Conservation (phyloP, 2,329 filamentous ascomycete species). For the Cercospora sp. region DNA sequence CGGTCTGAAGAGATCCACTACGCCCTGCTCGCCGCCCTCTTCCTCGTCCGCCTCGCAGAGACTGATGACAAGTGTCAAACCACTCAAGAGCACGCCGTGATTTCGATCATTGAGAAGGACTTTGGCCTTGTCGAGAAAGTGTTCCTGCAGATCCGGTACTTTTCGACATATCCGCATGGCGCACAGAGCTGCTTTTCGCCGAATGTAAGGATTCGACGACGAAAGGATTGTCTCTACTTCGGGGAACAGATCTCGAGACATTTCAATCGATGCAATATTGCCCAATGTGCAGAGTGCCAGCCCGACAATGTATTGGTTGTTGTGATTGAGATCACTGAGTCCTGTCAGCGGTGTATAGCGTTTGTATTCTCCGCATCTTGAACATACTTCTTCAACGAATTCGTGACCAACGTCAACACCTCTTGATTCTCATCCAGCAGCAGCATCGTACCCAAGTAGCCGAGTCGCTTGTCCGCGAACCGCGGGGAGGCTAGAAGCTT, state of each 20-base stretch:
- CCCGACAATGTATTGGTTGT: conserved; percentile 97
- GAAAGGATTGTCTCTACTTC: conserved; percentile 91
- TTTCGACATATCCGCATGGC: conserved; percentile 99
- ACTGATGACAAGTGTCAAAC: conserved; percentile 84
- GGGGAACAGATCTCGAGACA: conserved; percentile 94
- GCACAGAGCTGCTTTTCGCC: conserved; percentile 95
- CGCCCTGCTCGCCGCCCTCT: conserved; percentile 83
- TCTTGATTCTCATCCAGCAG: conserved; percentile 98
- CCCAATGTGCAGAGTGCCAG: conserved; percentile 93
- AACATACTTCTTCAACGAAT: conserved; percentile 90
- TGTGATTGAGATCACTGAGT: conserved; percentile 85
- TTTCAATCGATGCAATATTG: conserved; percentile 96
- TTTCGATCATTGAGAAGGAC: conserved; percentile 87
- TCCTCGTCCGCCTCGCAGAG: conserved; percentile 94
- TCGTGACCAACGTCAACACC: conserved; percentile 93
- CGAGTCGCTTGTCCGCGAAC: conserved; percentile 95
- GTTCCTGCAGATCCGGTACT: conserved; percentile 93
- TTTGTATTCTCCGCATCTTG: neutral
- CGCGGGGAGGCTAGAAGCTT: conserved; percentile 95
- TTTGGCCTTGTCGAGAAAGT: conserved; percentile 93
- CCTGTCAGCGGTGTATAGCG: neutral
- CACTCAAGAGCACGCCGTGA: conserved; percentile 91
- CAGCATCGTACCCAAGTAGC: conserved; percentile 94
- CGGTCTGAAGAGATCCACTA: conserved; percentile 87
- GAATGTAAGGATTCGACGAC: conserved; percentile 96